Evolutionary conservation across 441 rosid genomes (phyloP), one percentile per base, ranked within the genome.

Genomic region (Brassica hybrid): DNA sequence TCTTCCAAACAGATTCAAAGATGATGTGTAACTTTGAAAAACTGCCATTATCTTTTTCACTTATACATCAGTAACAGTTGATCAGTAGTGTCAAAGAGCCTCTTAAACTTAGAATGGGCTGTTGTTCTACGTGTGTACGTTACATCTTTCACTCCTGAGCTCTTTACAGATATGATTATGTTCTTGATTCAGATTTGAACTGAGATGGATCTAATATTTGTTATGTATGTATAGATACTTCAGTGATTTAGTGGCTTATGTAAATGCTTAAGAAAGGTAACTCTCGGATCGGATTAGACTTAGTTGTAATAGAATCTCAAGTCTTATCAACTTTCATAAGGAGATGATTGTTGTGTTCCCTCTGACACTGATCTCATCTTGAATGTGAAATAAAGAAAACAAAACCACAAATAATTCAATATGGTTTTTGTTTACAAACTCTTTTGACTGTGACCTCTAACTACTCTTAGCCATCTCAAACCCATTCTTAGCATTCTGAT

Each of bases 21-120:
- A 48, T 66, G 23, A 71, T 65, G 63, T 77, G 67, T 4, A 71
- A 56, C 71, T 72, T 19, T 48, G 16, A 60, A 9, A 73, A 18
- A 59, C 41, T 10, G 66, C 59, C 70, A 38, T 61, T 67, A 59
- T 32, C 48, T 50, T 72, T 23, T 57, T 62, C 48, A 57, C 38
- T 13, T 38, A 19, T 71, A 27, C 25, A 50, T 21, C 23, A 21
- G 21, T 63, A 1, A 23, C 57, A 0, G 1, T 61, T 32, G 69
- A 61, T 69, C 74, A 23, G 16, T 52, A 38, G 50, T 11, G 59
- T 56, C 25, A 13, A 54, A 38, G 45, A 64, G 30, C 66, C 71
- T 64, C 71, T 12, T 11, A 10, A 38, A 30, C 19, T 16, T 71
- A 57, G 61, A 56, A 56, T 65, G 72, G 38, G 32, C 6, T 27